Conservation (phyloP, 306 rosid genomes). For the Coriaria nepalensis region DNA sequence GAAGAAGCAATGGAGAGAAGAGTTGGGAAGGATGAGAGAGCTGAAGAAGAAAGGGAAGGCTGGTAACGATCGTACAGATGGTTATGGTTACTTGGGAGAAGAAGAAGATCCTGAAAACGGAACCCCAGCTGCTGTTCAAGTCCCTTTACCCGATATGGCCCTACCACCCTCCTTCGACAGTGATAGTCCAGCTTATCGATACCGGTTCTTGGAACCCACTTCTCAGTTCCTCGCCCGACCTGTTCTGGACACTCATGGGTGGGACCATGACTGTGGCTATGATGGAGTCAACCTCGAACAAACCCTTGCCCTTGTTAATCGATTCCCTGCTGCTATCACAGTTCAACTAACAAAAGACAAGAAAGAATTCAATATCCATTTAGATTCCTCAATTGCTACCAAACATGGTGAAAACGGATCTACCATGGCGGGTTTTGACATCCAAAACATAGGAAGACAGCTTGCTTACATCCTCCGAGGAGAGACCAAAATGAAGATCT, state of each 20-base stretch:
- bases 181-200: slow-evolving; percentile 75
- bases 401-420: slow-evolving; percentile 85
- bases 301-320: slow-evolving; percentile 45
- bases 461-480: slow-evolving; percentile 49
- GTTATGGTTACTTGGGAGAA: slow-evolving; percentile 47
- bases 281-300: slow-evolving; percentile 93
- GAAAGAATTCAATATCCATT: slow-evolving; percentile 83
- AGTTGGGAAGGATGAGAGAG: slow-evolving; percentile 83
- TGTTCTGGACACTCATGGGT: slow-evolving; percentile 81
- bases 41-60: slow-evolving; percentile 64
- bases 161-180: slow-evolving; percentile 95
- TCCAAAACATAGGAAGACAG: slow-evolving; percentile 53
- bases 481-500: slow-evolving; percentile 70
- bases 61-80: slow-evolving; percentile 25
- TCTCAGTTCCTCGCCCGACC: slow-evolving; percentile 93
- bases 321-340: slow-evolving; percentile 60
- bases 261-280: slow-evolving; percentile 99
- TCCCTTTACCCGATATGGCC: slow-evolving; percentile 87
- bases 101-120: slow-evolving; percentile 78
- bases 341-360: slow-evolving; percentile 94
- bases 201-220: slow-evolving; percentile 92
- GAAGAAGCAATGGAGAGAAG: slow-evolving; percentile 94
- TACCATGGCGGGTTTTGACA: slow-evolving; percentile 93
- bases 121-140: slow-evolving; percentile 90
- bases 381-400: slow-evolving; percentile 87